Evolutionary conservation across 768 basidiomycete species (phyloP).

Genomic region (Auricularia sp.): DNA sequence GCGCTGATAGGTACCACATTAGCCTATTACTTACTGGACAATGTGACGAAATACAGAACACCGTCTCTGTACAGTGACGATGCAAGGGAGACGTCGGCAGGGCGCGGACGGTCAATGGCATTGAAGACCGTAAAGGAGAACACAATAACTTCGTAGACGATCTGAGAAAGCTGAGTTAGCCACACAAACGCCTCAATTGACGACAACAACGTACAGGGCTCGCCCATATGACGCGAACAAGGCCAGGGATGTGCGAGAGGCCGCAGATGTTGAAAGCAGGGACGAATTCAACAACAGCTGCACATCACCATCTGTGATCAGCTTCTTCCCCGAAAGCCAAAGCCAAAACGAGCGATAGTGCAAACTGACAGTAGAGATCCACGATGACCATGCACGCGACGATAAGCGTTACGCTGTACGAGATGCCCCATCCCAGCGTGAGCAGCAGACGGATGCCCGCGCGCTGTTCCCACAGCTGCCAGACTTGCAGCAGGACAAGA

Average conservation of each 20-base stretch:
- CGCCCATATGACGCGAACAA: background rate
- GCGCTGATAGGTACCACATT: background rate
- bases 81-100: background rate
- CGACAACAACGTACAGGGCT: background rate
- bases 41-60: background rate
- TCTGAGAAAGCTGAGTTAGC: background rate
- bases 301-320: background rate
- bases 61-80: background rate
- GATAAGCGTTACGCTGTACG: background rate
- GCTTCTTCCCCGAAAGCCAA: background rate
- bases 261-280: background rate
- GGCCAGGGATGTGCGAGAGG: background rate
- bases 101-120: background rate
- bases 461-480: background rate
- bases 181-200: background rate
- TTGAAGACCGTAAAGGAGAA: background rate
- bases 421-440: background rate
- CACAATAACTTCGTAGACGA: background rate
- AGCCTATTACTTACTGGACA: background rate
- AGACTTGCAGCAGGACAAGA: background rate
- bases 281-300: background rate
- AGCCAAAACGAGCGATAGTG: background rate
- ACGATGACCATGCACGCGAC: background rate
- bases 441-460: background rate
- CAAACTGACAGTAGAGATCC: background rate